Evolutionary conservation across 805 yeast species (phyloP), one percentile per base, ranked within the genome.

Genomic region (Saccharomycopsis microspora): DNA sequence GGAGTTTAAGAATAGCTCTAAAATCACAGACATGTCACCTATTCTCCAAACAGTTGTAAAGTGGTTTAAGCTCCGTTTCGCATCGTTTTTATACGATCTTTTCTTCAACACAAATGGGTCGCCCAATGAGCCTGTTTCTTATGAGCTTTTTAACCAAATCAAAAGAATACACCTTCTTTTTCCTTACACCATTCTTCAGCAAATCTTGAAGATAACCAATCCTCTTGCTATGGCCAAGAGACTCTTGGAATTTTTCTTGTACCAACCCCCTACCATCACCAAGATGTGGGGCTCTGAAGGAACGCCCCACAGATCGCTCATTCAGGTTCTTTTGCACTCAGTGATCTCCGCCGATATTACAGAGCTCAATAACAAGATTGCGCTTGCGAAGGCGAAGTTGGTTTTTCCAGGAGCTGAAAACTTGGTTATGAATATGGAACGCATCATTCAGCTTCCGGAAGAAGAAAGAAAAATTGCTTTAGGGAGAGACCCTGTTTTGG

Each of bases 141-240:
- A 79, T 51, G 96, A 86, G 56, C 68, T 85, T 56, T 80, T 82
- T 56, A 71, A 74, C 8, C 87, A 86, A 58, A 66, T 84, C 33
- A 77, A 78, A 54, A 75, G 81, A 49, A 65, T 93, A 38, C 96
- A 90, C 64, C 65, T 71, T 33, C 58, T 86, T 50, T 76, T 90
- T 66, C 98, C 97, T 0, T 93, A 90, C 61, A 66, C 74, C 1
- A 60, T 90, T 35, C 76, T 89, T 62, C 80, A 80, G 40, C 85
- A 85, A 27, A 82, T 90, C 28, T 63, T 93, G 58, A 74, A 79
- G 58, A 78, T 82, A 51, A 86, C 97, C 0, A 90, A 90, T 58
- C 97, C 98, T 2, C 77, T 88, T 64, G 76, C 82, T 39, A 79
- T 90, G 31, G 78, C 86, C 67, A 84, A 88, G 52, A 77, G 81